A percentile compares a stretch with the other conserved stretches of the same genome.
These are phyloP conservation scores for Fusarium agapanthi DNA, from an alignment of 2,329 filamentous ascomycete genomes.

Conservation along the genomic window DNA sequence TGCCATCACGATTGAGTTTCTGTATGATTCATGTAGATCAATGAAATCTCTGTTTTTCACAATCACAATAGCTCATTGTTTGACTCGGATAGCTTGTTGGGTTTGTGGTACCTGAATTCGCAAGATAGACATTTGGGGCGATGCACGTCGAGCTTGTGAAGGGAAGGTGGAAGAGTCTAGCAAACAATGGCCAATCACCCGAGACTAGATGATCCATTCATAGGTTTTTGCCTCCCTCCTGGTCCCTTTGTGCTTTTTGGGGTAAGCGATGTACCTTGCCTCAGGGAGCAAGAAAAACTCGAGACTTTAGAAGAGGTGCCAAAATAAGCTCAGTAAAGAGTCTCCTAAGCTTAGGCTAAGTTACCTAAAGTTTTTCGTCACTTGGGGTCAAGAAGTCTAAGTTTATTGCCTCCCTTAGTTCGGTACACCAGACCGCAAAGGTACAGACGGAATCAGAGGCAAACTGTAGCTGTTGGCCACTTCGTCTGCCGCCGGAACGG, in stretches of 20 bases:
- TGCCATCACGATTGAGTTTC: not conserved
- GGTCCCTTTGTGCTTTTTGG: constrained; percentile 28
- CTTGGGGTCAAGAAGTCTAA: not conserved
- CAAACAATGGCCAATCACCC: constrained; percentile 36
- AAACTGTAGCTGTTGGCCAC: constrained; percentile 25
- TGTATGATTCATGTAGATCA: constrained; percentile 19
- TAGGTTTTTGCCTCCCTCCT: constrained; percentile 30
- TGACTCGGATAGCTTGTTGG: constrained; percentile 13
- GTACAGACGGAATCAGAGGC: not conserved
- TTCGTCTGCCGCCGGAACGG: constrained; percentile 14
- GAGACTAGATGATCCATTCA: constrained; percentile 1
- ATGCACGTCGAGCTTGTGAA: constrained; percentile 18
- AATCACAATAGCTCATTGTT: constrained; percentile 4
- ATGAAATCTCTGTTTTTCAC: constrained; percentile 6
- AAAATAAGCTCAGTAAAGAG: not conserved
- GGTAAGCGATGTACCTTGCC: constrained; percentile 17
- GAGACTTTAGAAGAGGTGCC: not conserved
- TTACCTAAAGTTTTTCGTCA: not conserved
- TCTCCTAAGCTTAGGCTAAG: not conserved
- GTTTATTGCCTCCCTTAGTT: not conserved
- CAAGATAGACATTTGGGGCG: constrained; percentile 27
- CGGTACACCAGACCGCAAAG: not conserved
- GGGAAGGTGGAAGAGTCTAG: constrained; percentile 38
- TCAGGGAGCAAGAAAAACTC: not conserved
- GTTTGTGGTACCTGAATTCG: constrained; percentile 32